These are phyloP conservation scores for Aspergillus pseudonomiae DNA, from an alignment of 2,329 filamentous ascomycete genomes.

Conservation along the genomic window DNA sequence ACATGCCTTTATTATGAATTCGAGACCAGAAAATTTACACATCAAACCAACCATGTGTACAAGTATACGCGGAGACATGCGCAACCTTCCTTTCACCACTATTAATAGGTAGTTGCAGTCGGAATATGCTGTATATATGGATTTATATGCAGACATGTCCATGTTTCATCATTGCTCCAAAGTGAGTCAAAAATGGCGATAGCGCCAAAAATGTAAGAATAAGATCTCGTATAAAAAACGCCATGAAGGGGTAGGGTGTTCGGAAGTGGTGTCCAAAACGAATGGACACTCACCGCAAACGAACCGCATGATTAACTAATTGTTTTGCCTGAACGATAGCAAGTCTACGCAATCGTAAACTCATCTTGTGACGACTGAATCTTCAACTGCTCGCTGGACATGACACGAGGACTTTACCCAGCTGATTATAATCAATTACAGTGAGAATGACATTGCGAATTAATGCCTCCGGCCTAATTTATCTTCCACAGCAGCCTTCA, in stretches of 20 bases:
- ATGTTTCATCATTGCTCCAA: neutral
- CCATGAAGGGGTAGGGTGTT: neutral
- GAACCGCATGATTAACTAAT: neutral
- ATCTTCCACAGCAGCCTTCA: constrained; percentile 56
- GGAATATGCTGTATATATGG: neutral
- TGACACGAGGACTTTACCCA: neutral
- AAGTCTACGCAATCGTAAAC: neutral
- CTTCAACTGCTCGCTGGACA: neutral
- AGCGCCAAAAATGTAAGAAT: neutral
- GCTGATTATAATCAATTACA: neutral
- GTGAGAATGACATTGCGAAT: constrained; percentile 20
- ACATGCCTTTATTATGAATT: constrained; percentile 13
- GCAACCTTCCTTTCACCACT: neutral
- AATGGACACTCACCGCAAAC: neutral
- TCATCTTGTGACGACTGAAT: no score
- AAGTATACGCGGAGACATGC: neutral
- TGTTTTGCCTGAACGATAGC: neutral
- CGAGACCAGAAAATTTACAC: neutral
- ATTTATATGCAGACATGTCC: neutral
- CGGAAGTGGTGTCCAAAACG: neutral
- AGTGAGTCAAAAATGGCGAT: neutral
- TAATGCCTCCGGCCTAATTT: constrained; percentile 53
- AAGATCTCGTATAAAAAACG: neutral
- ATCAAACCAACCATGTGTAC: neutral
- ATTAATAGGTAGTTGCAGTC: neutral